Percentiles rank a stretch among this genome's conserved stretches.
Evolutionary conservation across 371 early-diverging fungal genomes (phyloP).

Genomic region (Mucor indicus): DNA sequence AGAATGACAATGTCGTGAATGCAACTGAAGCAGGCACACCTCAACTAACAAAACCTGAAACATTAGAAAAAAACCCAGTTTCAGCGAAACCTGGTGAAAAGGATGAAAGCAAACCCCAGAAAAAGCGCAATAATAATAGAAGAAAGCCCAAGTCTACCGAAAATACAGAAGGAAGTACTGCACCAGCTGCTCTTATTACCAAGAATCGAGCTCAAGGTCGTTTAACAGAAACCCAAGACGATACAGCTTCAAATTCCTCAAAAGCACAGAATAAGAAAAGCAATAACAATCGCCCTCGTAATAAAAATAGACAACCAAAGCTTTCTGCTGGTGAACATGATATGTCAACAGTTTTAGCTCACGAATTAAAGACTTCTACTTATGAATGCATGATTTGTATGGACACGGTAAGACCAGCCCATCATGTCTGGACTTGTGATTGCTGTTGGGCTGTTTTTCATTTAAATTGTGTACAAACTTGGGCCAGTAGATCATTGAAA

Average conservation of each 20-base stretch:
- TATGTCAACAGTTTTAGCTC: conserved; percentile 57
- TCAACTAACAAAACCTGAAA: not conserved
- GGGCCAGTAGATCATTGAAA: conserved; percentile 67
- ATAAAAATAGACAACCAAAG: conserved; percentile 6
- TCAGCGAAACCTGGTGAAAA: not conserved
- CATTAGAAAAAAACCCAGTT: too few relatives aligned
- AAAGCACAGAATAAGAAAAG: conserved; percentile 3
- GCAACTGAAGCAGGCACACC: conserved; percentile 12
- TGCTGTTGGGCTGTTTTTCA: conserved; percentile 91
- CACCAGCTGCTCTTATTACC: conserved; percentile 1
- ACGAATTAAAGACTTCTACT: conserved; percentile 59
- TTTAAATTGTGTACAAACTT: conserved; percentile 71
- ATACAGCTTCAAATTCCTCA: not conserved
- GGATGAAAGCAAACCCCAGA: not conserved
- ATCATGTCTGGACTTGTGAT: conserved; percentile 82
- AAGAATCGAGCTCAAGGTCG: conserved; percentile 43
- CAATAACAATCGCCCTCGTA: not conserved
- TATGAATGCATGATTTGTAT: conserved; percentile 97
- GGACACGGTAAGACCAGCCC: conserved; percentile 69
- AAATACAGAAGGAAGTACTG: not conserved
- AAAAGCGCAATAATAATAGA: conserved; percentile 1
- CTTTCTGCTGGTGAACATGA: conserved; percentile 40
- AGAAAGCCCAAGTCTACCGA: not conserved
- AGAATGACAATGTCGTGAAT: conserved; percentile 9
- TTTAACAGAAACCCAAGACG: conserved; percentile 20